Evolutionary conservation across 306 rosid genomes (phyloP), one percentile per base, ranked within the genome.

Genomic region (Psophocarpus tetragonolobus): DNA sequence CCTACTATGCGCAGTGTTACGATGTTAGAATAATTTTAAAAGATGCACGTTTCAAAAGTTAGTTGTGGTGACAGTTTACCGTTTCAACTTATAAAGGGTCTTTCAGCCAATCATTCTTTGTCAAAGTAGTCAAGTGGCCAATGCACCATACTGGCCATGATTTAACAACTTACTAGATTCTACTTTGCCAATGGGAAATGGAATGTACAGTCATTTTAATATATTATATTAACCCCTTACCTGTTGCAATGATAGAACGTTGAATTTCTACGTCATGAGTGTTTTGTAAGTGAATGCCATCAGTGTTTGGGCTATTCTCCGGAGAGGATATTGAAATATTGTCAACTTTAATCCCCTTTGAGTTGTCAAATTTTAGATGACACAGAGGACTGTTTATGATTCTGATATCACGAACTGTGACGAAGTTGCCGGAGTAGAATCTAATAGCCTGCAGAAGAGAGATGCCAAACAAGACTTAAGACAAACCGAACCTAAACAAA

Each of bases 201-300:
- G 73, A 85, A 79, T 65, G 38, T 50, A 29, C 48, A 60, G 60
- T 73, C 50, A 29, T n/a, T 21, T 54, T 12, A 26, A 13, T 66
- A 56, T 35, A 30, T 60, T 27, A 14, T 67, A 7, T 56, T 54
- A 80, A 60, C 69, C 72, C 50, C 87, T 85, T 80, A 91, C 97
- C 98, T 62, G 85, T 91, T 69, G 82, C 85, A 70, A 95, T 87
- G 71, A 83, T 57, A 39, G 98, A 92, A 73, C 87, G 91, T 17
- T 86, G 91, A 79, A 92, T 95, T 84, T 91, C 91, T 2, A 88
- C 97, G 24, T 91, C 93, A 26, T 86, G 89, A 38, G 97, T 84
- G 88, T 92, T 95, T 38, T 95, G 97, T 91, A 95, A 69, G 86
- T 92, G 98, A 87, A 95, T 92, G 6, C 97, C 98, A 75, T 95